These are phyloP conservation scores for Colletotrichum sp. DNA, from an alignment of 2,329 filamentous ascomycete genomes.

Conservation along the genomic window DNA sequence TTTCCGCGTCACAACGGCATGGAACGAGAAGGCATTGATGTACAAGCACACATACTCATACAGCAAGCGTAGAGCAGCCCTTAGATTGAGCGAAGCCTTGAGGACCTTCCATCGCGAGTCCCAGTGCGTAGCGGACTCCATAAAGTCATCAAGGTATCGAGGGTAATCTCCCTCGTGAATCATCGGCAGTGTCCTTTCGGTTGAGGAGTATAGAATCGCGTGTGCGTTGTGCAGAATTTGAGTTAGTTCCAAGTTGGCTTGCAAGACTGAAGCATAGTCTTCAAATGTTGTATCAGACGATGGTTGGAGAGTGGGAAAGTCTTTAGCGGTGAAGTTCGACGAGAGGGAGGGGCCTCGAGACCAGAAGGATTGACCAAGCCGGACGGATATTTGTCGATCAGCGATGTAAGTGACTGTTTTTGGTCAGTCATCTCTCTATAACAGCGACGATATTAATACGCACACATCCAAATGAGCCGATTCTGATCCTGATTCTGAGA, in stretches of 20 bases:
- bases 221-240: background rate
- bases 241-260: background rate
- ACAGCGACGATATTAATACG: accelerated
- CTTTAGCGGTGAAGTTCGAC: background rate
- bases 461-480: background rate
- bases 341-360: background rate
- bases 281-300: background rate
- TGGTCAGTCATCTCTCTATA: background rate
- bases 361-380: background rate
- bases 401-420: background rate
- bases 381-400: background rate
- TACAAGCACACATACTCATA: background rate
- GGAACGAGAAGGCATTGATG: background rate
- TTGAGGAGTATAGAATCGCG: background rate
- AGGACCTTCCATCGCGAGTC: background rate
- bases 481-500: no score
- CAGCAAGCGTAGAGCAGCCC: background rate
- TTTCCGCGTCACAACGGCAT: background rate
- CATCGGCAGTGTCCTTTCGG: background rate
- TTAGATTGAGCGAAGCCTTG: background rate
- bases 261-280: background rate
- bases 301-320: background rate
- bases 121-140: background rate
- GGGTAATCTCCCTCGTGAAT: background rate
- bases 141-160: background rate